Evolutionary conservation across 352 stramenopile genomes (phyloP).

Genomic region (Saprolegnia parasitica): DNA sequence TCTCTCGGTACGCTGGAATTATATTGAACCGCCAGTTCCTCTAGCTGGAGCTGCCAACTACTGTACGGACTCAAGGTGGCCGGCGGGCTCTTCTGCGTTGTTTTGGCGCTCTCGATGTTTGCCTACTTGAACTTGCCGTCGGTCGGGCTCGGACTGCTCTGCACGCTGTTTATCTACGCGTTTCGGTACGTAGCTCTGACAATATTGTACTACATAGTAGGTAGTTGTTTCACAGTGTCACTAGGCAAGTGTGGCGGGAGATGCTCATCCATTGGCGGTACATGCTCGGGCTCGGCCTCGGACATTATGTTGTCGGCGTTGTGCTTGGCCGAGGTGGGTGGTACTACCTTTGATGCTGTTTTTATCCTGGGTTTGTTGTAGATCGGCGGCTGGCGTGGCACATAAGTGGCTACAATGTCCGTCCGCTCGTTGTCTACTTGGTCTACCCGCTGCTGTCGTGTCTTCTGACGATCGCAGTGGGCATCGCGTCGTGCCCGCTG

Average conservation of each 20-base stretch:
- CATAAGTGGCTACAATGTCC: not conserved
- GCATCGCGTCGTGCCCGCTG: not conserved
- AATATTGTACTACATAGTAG: too few relatives aligned
- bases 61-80: not conserved
- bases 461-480: not conserved
- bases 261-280: not conserved
- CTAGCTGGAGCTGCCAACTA: slow-evolving; percentile 2
- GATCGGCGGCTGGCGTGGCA: not conserved
- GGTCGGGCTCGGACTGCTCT: not conserved
- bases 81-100: not conserved
- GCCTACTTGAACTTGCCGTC: not conserved
- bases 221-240: too few relatives aligned
- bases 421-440: not conserved
- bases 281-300: not conserved
- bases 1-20: too few relatives aligned
- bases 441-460: not conserved
- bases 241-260: slow-evolving; percentile 1
- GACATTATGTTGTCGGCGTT: not conserved
- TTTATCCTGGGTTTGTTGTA: not conserved
- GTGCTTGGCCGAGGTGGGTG: not conserved
- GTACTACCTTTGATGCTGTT: too few relatives aligned
- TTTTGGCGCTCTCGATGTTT: not conserved
- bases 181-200: slow-evolving; percentile 4
- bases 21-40: not conserved
- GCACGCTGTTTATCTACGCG: not conserved